phyloP scores from a whole-genome alignment of 2,329 filamentous ascomycete genomes.

The Monosporascus sp. region DNA sequence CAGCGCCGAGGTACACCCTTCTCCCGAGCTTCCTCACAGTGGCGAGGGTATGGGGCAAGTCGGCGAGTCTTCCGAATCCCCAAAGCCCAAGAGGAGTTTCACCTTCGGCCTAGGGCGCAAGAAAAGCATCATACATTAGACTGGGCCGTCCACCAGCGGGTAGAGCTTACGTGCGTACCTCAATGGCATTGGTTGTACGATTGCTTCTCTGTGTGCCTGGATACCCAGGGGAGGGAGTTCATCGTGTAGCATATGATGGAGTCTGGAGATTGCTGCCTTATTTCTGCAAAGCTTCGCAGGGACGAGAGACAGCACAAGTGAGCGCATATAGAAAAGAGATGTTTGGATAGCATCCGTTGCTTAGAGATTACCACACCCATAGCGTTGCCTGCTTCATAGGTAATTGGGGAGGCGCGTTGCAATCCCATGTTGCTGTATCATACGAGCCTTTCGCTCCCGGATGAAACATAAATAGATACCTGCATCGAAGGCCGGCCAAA shows the following conservation, averaged over 20 bases:
- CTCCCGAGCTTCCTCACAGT: conserved; percentile 22
- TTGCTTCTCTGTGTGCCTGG: not conserved
- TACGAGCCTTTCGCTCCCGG: too few relatives aligned
- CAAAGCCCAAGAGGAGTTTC: conserved; percentile 59
- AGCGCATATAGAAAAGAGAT: not conserved
- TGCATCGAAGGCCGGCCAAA: too few relatives aligned
- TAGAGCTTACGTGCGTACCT: conserved; percentile 6
- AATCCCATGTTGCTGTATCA: too few relatives aligned
- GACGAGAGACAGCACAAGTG: not conserved
- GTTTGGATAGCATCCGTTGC: not conserved
- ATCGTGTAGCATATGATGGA: not conserved
- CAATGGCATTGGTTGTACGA: conserved; percentile 1
- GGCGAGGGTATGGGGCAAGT: conserved; percentile 26
- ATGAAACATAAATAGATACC: too few relatives aligned
- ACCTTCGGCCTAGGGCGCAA: conserved; percentile 64
- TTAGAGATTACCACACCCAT: not conserved
- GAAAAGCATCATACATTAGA: conserved; percentile 54
- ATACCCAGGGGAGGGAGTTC: not conserved
- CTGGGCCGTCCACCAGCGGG: conserved; percentile 9
- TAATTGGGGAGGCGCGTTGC: too few relatives aligned
- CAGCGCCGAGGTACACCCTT: conserved; percentile 24
- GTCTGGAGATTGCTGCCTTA: not conserved
- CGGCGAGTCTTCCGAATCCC: conserved; percentile 34
- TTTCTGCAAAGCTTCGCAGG: not conserved
- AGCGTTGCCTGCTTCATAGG: not conserved